These are phyloP conservation scores for Artemisia tridentata DNA, from an alignment of 129 eudicot species.

Conservation along the genomic window DNA sequence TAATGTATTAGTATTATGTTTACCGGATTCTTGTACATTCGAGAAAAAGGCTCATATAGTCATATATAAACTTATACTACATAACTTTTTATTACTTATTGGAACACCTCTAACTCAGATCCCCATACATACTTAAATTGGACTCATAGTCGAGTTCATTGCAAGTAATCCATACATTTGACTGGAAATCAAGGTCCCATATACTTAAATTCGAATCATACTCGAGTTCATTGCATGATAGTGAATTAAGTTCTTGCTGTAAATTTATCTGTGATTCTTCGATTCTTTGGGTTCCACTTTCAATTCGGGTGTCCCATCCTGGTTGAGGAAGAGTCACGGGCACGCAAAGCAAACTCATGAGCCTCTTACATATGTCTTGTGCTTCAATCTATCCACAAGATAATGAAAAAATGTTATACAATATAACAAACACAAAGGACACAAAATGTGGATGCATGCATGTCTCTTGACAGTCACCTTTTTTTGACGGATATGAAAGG, in stretches of 20 bases:
- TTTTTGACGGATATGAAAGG: slow-evolving; percentile 44
- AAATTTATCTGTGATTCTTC: too few species aligned
- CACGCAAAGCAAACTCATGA: slow-evolving; percentile 28
- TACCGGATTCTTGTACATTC: too few species aligned
- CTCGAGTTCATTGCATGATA: background rate
- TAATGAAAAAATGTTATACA: background rate
- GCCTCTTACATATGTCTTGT: slow-evolving; percentile 19
- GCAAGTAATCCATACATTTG: background rate
- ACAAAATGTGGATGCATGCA: background rate
- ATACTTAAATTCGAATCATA: background rate
- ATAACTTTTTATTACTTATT: too few species aligned
- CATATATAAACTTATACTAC: too few species aligned
- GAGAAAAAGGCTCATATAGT: too few species aligned
- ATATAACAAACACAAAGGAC: background rate
- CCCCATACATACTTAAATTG: background rate
- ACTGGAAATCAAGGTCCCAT: background rate
- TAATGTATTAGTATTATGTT: too few species aligned
- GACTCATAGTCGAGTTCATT: too few species aligned
- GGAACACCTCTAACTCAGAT: background rate
- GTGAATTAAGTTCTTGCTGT: too few species aligned
- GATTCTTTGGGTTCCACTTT: too few species aligned
- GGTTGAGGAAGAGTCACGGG: too few species aligned
- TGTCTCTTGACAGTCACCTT: slow-evolving; percentile 34
- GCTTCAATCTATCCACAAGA: slow-evolving; percentile 23
- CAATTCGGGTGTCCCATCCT: too few species aligned